Evolutionary conservation across 1,284 basidiomycete species (phyloP), one percentile per base, ranked within the genome.

Genomic region (Cerioporus squamosus): DNA sequence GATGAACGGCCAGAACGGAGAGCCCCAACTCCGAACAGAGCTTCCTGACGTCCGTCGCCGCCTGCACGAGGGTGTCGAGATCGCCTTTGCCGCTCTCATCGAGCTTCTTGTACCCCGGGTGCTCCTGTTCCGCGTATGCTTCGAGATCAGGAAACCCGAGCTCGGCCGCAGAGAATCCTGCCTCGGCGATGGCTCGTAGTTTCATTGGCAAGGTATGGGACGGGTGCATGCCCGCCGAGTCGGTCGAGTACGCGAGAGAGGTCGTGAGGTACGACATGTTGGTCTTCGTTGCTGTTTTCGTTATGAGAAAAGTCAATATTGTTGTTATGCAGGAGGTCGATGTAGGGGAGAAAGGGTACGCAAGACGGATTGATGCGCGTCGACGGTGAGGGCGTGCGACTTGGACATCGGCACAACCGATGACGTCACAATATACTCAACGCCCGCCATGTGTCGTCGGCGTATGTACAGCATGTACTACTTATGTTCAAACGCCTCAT

Each of bases 171-270:
- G 51, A 49, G 52, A 75, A 74, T 2, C 70, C 69, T 18, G 71
- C 71, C 9, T 66, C 65, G 10, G 70, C 68, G 43, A 74, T 72
- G 17, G 68, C 72, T 10, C 62, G 65, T 12, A 75, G 63, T 55
- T 74, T 75, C 51, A 66, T 38, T 3, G 70, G 69, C 2, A 74
- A 61, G 9, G 67, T 70, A 47, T 74, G 71, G 2, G 65, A 66
- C 5, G 70, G 63, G 52, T 74, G 69, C 72, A 73, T 74, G 12
- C 73, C 72, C 38, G 72, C 72, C 2, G 72, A 75, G 45, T 69
- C 68, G 9, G 72, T 70, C 24, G 72, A 72, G 59, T 73, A 74
- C 2, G 68, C 64, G 18, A 63, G 51, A 6, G 53, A 38, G 14
- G 52, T 55, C 1, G 52, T 48, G 24, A 60, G 46, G 10, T 42